phyloP scores from a whole-genome alignment of 148 eudicot genomes.

The Heliosperma pusillum region DNA sequence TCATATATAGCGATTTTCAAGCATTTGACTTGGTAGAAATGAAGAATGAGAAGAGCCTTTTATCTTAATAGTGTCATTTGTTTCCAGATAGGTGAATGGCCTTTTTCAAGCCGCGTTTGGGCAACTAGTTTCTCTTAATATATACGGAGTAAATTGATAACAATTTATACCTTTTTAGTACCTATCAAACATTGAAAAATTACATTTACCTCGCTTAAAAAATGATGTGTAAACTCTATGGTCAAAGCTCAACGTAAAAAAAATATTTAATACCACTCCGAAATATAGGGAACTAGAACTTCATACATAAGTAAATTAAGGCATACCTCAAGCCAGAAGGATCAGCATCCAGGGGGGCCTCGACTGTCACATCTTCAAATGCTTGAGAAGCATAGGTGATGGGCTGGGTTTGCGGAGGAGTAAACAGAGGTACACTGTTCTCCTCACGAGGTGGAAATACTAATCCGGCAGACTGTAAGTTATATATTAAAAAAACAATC shows the following conservation, averaged over 20 bases:
- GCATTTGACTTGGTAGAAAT: no score
- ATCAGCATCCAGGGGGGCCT: slow-evolving; percentile 76
- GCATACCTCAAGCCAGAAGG: slow-evolving; percentile 78
- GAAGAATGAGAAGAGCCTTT: no score
- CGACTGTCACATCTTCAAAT: slow-evolving; percentile 70
- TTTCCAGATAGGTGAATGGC: no score
- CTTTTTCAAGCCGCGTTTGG: no score
- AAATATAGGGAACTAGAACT: neutral
- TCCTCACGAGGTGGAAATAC: slow-evolving; percentile 83
- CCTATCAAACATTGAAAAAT: no score
- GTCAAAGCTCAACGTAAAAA: neutral
- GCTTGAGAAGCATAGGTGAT: slow-evolving; percentile 42
- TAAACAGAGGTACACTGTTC: slow-evolving; percentile 73
- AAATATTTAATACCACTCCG: neutral
- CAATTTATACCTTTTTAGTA: no score
- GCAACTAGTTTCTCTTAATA: no score
- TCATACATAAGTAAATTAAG: neutral
- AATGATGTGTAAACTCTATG: neutral
- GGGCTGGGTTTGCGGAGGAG: slow-evolving; percentile 90
- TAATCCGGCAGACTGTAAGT: slow-evolving; percentile 69
- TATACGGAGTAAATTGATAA: no score
- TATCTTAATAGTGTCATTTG: no score
- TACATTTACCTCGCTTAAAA: no score
- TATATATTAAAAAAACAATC: slow-evolving; percentile 13
- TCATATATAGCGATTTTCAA: no score